phyloP scores from a whole-genome alignment of 106 monocot genomes.

The Platanthera zijinensis region DNA sequence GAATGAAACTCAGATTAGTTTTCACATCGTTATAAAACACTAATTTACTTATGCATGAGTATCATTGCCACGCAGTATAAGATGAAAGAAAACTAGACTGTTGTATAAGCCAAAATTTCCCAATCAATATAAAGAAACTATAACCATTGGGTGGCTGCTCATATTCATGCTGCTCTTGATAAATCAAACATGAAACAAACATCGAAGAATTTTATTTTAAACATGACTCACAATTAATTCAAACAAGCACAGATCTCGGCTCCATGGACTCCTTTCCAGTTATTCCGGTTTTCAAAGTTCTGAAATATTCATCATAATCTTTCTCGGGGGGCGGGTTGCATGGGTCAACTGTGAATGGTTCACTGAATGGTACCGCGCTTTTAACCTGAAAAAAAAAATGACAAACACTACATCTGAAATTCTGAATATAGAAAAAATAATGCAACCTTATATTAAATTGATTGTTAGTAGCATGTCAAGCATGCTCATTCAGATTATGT shows the following conservation, averaged over 20 bases:
- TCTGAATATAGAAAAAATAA: neutral
- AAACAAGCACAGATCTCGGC: slow-evolving; percentile 34
- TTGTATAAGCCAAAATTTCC: neutral
- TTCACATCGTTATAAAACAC: too few relatives aligned
- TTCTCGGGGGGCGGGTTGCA: slow-evolving; percentile 74
- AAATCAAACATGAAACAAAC: neutral
- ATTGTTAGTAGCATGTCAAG: too few relatives aligned
- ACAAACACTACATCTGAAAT: neutral
- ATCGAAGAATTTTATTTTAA: neutral
- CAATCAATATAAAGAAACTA: neutral
- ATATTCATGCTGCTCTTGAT: too few relatives aligned
- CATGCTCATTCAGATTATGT: too few relatives aligned
- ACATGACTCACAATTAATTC: neutral
- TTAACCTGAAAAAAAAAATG: slow-evolving; percentile 52
- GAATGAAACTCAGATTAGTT: too few relatives aligned
- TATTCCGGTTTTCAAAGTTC: slow-evolving; percentile 59
- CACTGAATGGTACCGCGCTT: slow-evolving; percentile 79
- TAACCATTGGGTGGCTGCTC: neutral
- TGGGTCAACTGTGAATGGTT: slow-evolving; percentile 69
- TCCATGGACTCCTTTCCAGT: slow-evolving; percentile 86
- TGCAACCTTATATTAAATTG: too few relatives aligned
- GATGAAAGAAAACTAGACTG: too few relatives aligned
- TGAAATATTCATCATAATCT: slow-evolving; percentile 73
- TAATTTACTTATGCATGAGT: too few relatives aligned
- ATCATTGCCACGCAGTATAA: too few relatives aligned